Base-by-base conservation (phyloP, 1,284 basidiomycete genomes). In the Malassezia obtusa region DNA sequence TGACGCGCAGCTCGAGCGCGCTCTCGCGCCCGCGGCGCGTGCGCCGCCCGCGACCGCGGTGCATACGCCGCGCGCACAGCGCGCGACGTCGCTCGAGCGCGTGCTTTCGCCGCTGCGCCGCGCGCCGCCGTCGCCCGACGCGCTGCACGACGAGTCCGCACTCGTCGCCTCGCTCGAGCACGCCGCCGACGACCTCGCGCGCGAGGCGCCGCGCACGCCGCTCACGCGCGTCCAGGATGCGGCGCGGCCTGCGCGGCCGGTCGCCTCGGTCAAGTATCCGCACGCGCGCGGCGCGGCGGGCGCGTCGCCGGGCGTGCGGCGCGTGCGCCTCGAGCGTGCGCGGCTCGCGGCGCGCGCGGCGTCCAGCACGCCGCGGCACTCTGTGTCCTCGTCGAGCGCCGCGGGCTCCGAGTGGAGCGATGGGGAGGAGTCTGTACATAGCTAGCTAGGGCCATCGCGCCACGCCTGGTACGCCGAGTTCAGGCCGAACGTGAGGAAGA, bases 401-500 rank as follows among this genome's bases (percentile, higher is more conserved):
- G 19, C 37, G 3, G n/a, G 14, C 7, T 45, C 43, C 11, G 43
- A 45, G 24, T 45, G 43, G 43, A 45, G 28, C 43, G 43, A 45
- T 17, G 43, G 48, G 14, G 49, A 45, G 32, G 49, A 45, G 4
- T 33, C 25, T 52, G 50, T 52, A 52, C 50, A 52, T 52, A 39
- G 5, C 31, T 41, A 45, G 19, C 39, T 32, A 24, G 19, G 12
- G 3, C 8, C 21, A 8, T 45, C 28, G 32, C 32, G 28, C 43
- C 43, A 45, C 21, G 84, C 72, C 59, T 77, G 76, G 60, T 69
- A 76, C 5, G 67, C 62, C 59, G 77, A 77, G 9, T 75, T 60
- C 12, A 73, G 17, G 4, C 75, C 86, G 65, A 94, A 94, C 43
- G 87, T 68, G 51, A 92, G 78, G 79, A 94, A 92, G 4, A 91